Evolutionary conservation across 495 filamentous ascomycete species (phyloP).

Genomic region (Podospora pseudocomata): DNA sequence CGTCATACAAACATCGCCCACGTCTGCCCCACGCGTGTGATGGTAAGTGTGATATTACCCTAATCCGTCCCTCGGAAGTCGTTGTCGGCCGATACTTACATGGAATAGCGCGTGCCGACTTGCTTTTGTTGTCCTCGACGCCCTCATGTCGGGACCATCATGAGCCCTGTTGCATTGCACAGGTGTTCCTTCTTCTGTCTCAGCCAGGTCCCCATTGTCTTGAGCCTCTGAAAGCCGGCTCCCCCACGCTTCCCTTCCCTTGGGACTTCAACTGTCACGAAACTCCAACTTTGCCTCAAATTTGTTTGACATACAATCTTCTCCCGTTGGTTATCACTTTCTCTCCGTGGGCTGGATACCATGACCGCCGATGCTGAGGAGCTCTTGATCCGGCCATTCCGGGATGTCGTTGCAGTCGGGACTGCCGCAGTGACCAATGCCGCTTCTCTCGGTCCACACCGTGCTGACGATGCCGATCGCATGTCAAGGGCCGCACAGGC

Average conservation of each 20-base stretch:
- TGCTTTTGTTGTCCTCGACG: not conserved
- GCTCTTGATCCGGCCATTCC: constrained; percentile 38
- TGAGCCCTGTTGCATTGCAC: not conserved
- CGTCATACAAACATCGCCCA: not conserved
- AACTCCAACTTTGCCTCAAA: not conserved
- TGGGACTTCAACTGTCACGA: not conserved
- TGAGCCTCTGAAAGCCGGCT: not conserved
- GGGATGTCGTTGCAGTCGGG: constrained; percentile 35
- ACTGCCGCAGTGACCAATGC: constrained; percentile 35
- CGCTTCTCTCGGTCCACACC: constrained; percentile 21
- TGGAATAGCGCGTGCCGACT: not conserved
- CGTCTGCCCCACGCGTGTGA: not conserved
- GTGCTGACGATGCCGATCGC: constrained; percentile 15
- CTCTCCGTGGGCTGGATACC: not conserved
- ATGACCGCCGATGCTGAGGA: constrained; percentile 39
- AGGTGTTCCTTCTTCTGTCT: not conserved
- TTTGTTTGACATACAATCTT: not conserved
- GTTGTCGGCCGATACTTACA: not conserved
- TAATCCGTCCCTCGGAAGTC: not conserved
- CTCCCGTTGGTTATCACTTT: not conserved
- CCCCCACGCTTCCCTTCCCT: not conserved
- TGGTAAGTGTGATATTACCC: not conserved
- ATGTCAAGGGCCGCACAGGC: constrained; percentile 33
- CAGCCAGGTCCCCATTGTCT: not conserved
- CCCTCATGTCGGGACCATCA: not conserved